phyloP scores from a whole-genome alignment of 1,284 basidiomycete genomes.

The Tilletiopsis washingtonensis region DNA sequence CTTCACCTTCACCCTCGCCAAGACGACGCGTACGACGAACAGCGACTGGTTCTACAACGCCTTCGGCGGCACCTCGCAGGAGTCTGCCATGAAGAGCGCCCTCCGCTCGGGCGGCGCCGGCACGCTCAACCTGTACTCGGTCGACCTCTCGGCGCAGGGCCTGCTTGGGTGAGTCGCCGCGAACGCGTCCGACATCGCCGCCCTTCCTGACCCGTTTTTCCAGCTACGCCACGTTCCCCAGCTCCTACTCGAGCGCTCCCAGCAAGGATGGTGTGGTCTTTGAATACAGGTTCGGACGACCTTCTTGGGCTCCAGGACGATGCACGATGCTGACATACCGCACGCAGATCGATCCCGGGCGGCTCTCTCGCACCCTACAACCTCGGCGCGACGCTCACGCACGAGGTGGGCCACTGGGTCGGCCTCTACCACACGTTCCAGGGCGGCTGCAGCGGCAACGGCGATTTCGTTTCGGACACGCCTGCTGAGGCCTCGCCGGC shows the following conservation, averaged over 20 bases:
- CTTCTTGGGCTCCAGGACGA: no score
- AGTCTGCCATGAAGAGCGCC: constrained; percentile 55
- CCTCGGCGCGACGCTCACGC: constrained; percentile 55
- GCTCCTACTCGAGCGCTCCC: constrained; percentile 26
- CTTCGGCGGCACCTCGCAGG: constrained; percentile 50
- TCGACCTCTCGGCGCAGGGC: constrained; percentile 29
- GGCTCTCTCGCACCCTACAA: constrained; percentile 53
- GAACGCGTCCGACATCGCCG: no score
- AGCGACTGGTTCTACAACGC: constrained; percentile 55
- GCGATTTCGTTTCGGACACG: constrained; percentile 55
- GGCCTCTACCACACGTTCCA: constrained; percentile 60
- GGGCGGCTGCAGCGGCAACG: constrained; percentile 54
- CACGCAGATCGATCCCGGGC: constrained; percentile 55
- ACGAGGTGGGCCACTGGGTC: constrained; percentile 52
- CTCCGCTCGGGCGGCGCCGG: constrained; percentile 52
- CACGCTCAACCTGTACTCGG: constrained; percentile 56
- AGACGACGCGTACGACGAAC: constrained; percentile 49
- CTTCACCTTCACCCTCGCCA: constrained; percentile 53
- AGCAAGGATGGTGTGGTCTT: constrained; percentile 55
- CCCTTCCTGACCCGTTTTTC: no score
- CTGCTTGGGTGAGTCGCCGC: no score
- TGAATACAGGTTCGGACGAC: constrained; percentile 50
- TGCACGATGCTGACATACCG: no score
- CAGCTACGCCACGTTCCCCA: constrained; percentile 54
- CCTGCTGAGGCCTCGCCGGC: constrained; percentile 40